phyloP scores from a whole-genome alignment of 2,329 filamentous ascomycete species.

The Verticillium dahliae region DNA sequence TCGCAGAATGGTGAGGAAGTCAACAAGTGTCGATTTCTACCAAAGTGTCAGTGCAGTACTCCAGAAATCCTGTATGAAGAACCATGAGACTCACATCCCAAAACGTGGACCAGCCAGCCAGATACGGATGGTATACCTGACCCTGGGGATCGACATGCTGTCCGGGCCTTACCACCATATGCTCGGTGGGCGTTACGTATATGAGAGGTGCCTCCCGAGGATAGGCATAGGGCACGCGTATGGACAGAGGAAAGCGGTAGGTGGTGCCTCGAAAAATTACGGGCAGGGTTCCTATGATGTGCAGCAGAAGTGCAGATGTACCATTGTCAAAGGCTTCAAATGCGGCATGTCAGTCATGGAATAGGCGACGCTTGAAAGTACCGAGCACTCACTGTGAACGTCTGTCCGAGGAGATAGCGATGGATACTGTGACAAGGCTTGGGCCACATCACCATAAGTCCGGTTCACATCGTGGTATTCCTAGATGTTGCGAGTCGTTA shows the following conservation, averaged over 20 bases:
- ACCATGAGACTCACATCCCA: conserved; percentile 67
- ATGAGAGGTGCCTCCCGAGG: conserved; percentile 78
- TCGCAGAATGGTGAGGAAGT: conserved; percentile 75
- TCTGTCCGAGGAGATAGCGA: conserved; percentile 82
- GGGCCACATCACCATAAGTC: conserved; percentile 86
- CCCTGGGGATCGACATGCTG: conserved; percentile 95
- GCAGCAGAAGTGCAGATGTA: conserved; percentile 75
- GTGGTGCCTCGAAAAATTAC: conserved; percentile 81
- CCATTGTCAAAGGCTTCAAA: conserved; percentile 78
- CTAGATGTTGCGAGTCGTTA: conserved; percentile 35
- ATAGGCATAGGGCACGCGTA: conserved; percentile 93
- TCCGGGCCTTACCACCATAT: conserved; percentile 83
- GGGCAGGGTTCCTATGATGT: conserved; percentile 82
- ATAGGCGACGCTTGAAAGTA: conserved; percentile 5
- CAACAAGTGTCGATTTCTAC: conserved; percentile 74
- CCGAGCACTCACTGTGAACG: conserved; percentile 70
- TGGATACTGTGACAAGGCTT: conserved; percentile 71
- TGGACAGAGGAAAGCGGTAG: conserved; percentile 83
- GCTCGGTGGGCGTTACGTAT: conserved; percentile 82
- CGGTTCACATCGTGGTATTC: conserved; percentile 92
- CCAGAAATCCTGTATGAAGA: neutral
- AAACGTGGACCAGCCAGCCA: conserved; percentile 81
- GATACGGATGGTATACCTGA: conserved; percentile 89
- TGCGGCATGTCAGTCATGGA: conserved; percentile 14
- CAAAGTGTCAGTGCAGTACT: conserved; percentile 11